Base-by-base conservation (phyloP, 1,284 basidiomycete genomes). In the Moniliophthora roreri region DNA sequence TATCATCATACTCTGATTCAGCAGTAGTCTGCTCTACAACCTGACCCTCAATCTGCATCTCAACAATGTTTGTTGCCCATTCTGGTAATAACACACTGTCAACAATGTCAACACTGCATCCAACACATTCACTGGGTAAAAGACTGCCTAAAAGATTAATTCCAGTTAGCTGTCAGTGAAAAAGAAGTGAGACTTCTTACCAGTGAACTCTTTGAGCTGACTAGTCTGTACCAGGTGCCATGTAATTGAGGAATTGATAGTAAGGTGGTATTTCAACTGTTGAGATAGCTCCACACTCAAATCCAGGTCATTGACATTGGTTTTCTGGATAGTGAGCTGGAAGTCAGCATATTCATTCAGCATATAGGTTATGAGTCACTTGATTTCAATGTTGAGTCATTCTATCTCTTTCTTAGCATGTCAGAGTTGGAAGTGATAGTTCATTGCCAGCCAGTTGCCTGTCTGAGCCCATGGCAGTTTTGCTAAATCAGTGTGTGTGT, bases 381-480 rank as follows among this genome's bases (percentile, higher is more conserved):
- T 34, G 4, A 49, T 49, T 13, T 49, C 48, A 2, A 49, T 7
- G 13, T 49, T 37, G 2, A 49, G 35, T 13, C 35, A 34, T 9
- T 23, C 1, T 1, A 49, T 49, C 8, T 49, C 48, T 16, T 49
- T 32, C n/a, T 37, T 37, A 2, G 48, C 48, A 9, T 32, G 48
- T 0, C 26, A n/a, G n/a, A 49, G 4, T 9, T 20, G 15, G 23
- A 49, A 49, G 8, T 51, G 24, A 4, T 20, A 18, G 2, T 38
- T 8, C 3, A 32, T 51, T 0, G 49, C 49, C 16, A 21, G 1
- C 2, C 49, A 26, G 26, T 42, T 21, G 5, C 24, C 38, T 0
- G 49, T 36, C 20, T 42, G 20, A 0, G 49, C 40, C 49, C 49
- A 51, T 6, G 44, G 26, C 9, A 41, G 50, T 18, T 38, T 23